Conservation (phyloP, 805 yeast genomes). For the Pichia eremophila region DNA sequence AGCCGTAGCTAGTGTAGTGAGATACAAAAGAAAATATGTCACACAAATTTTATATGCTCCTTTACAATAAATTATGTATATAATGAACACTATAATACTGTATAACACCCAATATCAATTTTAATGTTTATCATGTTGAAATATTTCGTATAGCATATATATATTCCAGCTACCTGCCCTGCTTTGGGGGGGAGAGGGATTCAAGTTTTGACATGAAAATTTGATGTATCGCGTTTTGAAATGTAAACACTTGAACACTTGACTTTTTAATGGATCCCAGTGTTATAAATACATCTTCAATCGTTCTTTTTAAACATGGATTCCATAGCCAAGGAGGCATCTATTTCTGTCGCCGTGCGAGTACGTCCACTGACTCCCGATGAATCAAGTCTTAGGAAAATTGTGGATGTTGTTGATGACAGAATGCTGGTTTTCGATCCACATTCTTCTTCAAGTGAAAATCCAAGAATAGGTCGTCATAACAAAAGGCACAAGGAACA, state of each 20-base stretch:
- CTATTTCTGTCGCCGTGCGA: slow-evolving; percentile 69
- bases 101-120: no score
- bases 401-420: slow-evolving; percentile 75
- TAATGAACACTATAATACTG: no score
- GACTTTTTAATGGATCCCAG: no score
- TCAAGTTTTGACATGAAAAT: no score
- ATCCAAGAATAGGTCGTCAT: slow-evolving; percentile 10
- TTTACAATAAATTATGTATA: slow-evolving; percentile 32
- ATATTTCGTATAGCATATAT: no score
- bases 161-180: no score
- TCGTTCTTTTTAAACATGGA: not conserved
- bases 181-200: no score
- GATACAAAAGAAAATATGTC: slow-evolving; percentile 81
- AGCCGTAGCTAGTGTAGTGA: slow-evolving; percentile 85
- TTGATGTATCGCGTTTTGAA: no score
- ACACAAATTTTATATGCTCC: slow-evolving; percentile 93
- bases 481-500: slow-evolving; percentile 56
- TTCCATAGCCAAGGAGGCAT: slow-evolving; percentile 33
- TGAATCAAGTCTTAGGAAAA: slow-evolving; percentile 51
- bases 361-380: slow-evolving; percentile 69
- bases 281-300: not conserved
- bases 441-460: not conserved
- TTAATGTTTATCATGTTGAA: no score
- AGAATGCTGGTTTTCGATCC: slow-evolving; percentile 85
- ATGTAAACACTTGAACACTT: no score